These are phyloP conservation scores for Paxillus rubicundulus DNA, from an alignment of 768 basidiomycete species.

Conservation along the genomic window DNA sequence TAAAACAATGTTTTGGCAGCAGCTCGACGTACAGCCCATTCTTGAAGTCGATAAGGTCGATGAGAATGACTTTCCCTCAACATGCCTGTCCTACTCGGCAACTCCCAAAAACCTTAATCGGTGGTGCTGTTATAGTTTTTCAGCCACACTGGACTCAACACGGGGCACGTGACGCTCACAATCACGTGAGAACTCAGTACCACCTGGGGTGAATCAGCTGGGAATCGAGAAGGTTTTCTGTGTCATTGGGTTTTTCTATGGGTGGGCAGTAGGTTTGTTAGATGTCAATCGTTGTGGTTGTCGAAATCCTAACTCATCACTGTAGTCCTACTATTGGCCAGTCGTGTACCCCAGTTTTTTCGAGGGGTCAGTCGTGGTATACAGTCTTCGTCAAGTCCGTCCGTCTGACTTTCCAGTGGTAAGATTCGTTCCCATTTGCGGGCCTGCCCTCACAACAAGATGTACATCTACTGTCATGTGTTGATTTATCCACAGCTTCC, in stretches of 20 bases:
- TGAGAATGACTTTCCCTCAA: conserved; percentile 24
- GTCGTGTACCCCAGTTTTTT: conserved; percentile 54
- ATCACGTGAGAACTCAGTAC: neutral
- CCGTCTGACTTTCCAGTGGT: neutral
- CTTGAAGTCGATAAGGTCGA: conserved; percentile 56
- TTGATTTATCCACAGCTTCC: conserved; percentile 38
- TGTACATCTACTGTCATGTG: conserved; percentile 30
- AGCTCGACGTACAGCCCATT: conserved; percentile 77
- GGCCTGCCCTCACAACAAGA: conserved; percentile 55
- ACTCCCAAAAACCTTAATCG: conserved; percentile 42
- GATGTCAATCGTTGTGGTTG: neutral
- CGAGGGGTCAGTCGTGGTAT: conserved; percentile 35
- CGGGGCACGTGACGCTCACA: conserved; percentile 6
- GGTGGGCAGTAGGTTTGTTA: conserved; percentile 46
- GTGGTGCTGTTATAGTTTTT: conserved; percentile 41
- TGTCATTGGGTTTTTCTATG: conserved; percentile 59
- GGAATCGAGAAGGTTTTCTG: conserved; percentile 44
- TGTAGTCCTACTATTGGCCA: conserved; percentile 55
- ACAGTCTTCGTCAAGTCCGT: neutral
- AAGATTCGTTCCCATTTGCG: conserved; percentile 51
- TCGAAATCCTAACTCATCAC: neutral
- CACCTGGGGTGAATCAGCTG: no score
- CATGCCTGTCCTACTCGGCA: conserved; percentile 21
- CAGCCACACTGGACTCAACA: conserved; percentile 23
- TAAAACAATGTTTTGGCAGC: conserved; percentile 6